These are phyloP conservation scores for Fusarium haematococcum DNA, from an alignment of 2,329 filamentous ascomycete species.

Conservation along the genomic window DNA sequence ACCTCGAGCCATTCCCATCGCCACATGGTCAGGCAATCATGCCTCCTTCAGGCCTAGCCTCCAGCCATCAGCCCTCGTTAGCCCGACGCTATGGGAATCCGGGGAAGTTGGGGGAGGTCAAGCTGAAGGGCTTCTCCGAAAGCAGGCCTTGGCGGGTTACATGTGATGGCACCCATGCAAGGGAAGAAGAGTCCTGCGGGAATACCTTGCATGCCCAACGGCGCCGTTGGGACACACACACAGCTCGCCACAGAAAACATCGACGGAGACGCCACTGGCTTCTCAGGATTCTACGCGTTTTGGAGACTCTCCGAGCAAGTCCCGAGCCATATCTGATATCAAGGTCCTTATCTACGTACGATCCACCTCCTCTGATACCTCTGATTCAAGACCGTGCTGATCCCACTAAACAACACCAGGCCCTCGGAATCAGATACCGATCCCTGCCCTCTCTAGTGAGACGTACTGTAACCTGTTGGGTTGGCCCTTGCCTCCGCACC, in stretches of 20 bases:
- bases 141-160: not conserved
- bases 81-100: not conserved
- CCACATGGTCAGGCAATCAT: not conserved
- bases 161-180: not conserved
- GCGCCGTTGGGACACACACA: not conserved
- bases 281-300: not conserved
- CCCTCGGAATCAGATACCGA: not conserved
- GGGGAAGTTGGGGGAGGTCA: conserved; percentile 2
- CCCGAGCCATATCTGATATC: not conserved
- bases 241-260: conserved; percentile 2
- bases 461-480: not conserved
- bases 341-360: not conserved
- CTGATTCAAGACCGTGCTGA: not conserved
- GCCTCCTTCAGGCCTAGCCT: not conserved
- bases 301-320: not conserved
- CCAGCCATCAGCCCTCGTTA: not conserved
- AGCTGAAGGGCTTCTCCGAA: not conserved
- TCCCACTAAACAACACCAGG: not conserved
- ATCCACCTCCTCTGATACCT: not conserved
- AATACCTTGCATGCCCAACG: not conserved
- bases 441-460: not conserved
- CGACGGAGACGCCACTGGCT: not conserved
- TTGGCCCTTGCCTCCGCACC: conserved; percentile 15
- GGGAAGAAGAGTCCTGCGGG: not conserved
- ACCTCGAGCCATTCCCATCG: not conserved